These are phyloP conservation scores for Maudiozyma barnettii DNA, from an alignment of 805 yeast species.

Conservation along the genomic window DNA sequence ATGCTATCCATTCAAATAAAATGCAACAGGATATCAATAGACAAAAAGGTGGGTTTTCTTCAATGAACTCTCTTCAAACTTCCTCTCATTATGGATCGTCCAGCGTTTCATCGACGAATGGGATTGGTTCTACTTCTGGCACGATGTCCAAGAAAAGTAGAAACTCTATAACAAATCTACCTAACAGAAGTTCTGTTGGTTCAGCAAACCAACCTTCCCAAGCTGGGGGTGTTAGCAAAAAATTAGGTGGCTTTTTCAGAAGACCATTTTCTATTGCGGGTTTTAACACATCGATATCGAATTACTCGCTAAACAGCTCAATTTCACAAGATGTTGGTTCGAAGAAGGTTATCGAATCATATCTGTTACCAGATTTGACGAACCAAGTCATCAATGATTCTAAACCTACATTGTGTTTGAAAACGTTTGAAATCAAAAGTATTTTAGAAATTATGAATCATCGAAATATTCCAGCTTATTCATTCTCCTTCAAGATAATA, in stretches of 20 bases:
- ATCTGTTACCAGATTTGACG: slow-evolving; percentile 51
- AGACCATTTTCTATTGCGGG: slow-evolving; percentile 53
- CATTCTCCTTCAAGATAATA: slow-evolving; percentile 32
- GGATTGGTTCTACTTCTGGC: slow-evolving; percentile 3
- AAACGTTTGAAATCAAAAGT: slow-evolving; percentile 36
- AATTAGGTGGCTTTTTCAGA: slow-evolving; percentile 51
- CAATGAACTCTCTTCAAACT: slow-evolving; percentile 5
- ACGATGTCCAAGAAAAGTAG: slow-evolving; percentile 14
- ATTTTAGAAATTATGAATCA: slow-evolving; percentile 31
- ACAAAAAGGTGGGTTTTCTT: slow-evolving; percentile 14
- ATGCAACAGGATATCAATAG: slow-evolving; percentile 12
- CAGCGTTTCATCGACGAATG: not conserved
- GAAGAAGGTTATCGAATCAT: slow-evolving; percentile 32
- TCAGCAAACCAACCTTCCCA: slow-evolving; percentile 12
- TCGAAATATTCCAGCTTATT: slow-evolving; percentile 14
- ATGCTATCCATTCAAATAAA: slow-evolving; percentile 25
- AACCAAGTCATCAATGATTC: slow-evolving; percentile 32
- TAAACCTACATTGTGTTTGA: slow-evolving; percentile 42
- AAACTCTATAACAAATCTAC: slow-evolving; percentile 15
- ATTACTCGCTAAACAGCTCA: slow-evolving; percentile 18
- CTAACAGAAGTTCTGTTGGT: slow-evolving; percentile 15
- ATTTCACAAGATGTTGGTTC: slow-evolving; percentile 33
- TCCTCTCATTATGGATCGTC: not conserved
- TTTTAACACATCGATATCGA: slow-evolving; percentile 24
- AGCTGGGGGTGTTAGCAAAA: slow-evolving; percentile 30